Evolutionary conservation across 2,329 filamentous ascomycete genomes (phyloP), one percentile per base, ranked within the genome.

Genomic region (Spiromastix sp.): DNA sequence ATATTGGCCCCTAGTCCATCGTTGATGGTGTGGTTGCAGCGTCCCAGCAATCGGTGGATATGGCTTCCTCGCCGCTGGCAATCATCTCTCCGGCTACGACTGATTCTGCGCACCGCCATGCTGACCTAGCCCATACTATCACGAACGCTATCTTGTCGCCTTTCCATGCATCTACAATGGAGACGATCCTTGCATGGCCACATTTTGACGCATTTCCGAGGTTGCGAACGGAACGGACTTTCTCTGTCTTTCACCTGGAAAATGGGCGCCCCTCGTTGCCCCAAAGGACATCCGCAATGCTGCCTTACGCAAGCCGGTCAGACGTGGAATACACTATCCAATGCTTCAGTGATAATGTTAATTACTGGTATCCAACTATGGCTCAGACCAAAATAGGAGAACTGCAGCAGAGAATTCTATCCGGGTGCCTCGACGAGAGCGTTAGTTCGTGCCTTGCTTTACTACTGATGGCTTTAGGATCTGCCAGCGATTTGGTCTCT

Each of bases 291-390:
- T 10, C 25, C 6, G 18, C 15, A 19, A 57, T 64, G 39, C 57
- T 60, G 15, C 69, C 67, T 0, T 67, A 64, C 25, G 54, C 65
- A 4, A 57, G 57, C 1, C 44, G 56, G 0, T 51, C 58, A 1
- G 67, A 71, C 5, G 48, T 70, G 2, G 55, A 61, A 11, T 47
- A 48, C 0, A 60, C 67, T 4, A 46, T 71, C 0, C 48, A 55
- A 2, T 58, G 63, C 0, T 72, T 72, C 30, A 57, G 68, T 40
- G 48, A 51, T 2, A 63, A 59, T 21, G 53, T 71, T 27, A 72
- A 72, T 46, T 71, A 70, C 31, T 72, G 67, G 66, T 72, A 71
- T 37, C 69, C 68, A 0, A 68, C 65, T 4, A 60, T 69, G 52
- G 66, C 66, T 0, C 56, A 55, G 28, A 39, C 42, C 0, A 65